phyloP scores from a whole-genome alignment of 192 early-diverging fungal genomes.

The Ramicandelaber brevisporus region DNA sequence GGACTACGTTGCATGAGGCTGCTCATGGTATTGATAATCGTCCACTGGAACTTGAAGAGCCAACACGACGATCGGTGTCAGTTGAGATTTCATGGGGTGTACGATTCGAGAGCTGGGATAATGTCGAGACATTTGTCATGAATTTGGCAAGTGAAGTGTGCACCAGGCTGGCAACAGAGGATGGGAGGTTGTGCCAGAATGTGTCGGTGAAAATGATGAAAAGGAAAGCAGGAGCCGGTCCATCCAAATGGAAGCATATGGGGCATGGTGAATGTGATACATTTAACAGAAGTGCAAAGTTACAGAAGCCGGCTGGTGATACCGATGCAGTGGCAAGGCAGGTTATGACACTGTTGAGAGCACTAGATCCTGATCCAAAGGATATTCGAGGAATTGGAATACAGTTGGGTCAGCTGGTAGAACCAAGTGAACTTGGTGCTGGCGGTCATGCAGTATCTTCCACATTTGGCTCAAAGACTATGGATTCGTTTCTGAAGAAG shows the following conservation, averaged over 20 bases:
- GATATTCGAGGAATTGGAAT: constrained; percentile 15
- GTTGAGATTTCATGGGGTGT: constrained; percentile 78
- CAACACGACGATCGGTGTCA: constrained; percentile 51
- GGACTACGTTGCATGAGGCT: constrained; percentile 32
- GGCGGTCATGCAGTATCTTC: too few species aligned
- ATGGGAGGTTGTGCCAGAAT: constrained; percentile 20
- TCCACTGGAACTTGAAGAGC: constrained; percentile 27
- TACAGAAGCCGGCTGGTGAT: constrained; percentile 21
- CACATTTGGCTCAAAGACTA: too few species aligned
- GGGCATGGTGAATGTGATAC: constrained; percentile 39
- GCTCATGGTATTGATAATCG: constrained; percentile 53
- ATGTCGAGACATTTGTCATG: constrained; percentile 43
- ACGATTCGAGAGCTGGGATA: constrained; percentile 40
- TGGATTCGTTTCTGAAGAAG: too few species aligned
- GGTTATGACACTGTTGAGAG: constrained; percentile 5
- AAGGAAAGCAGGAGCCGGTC: constrained; percentile 17
- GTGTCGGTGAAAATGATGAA: constrained; percentile 44
- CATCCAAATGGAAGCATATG: constrained; percentile 27
- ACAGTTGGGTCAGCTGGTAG: constrained; percentile 9
- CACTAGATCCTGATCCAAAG: constrained; percentile 6
- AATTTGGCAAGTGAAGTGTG: constrained; percentile 36
- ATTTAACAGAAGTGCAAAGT: constrained; percentile 19
- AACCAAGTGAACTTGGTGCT: too few species aligned
- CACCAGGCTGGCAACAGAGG: constrained; percentile 25
- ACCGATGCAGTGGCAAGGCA: constrained; percentile 5